Evolutionary conservation across 2,329 filamentous ascomycete species (phyloP), one percentile per base, ranked within the genome.

Genomic region (Pseudogymnoascus sp.): DNA sequence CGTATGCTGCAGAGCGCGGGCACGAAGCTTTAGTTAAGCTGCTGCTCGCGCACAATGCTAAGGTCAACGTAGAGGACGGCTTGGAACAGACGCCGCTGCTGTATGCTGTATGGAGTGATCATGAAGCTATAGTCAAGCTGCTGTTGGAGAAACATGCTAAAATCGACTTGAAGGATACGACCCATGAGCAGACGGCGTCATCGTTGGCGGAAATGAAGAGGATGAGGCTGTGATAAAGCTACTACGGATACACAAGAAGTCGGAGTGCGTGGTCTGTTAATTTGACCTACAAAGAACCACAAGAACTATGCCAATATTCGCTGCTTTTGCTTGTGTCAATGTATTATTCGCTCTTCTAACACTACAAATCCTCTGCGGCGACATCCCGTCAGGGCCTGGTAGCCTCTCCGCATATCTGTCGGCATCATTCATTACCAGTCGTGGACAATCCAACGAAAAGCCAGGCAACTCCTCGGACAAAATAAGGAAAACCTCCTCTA

Each of bases 81-180:
- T 11, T 71, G 28, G 73, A 71, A 0, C 68, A 68, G 16, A 75
- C 73, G 3, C 28, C 48, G 43, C 36, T 61, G 13, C 4, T 6
- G 28, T 31, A 6, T 39, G 62, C 62, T 23, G n/a, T 16, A n/a
- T 8, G 5, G 34, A 4, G 6, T 10, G 34, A 16, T 6, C 3
- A 39, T 3, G 28, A 60, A 39, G 31, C 43, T 54, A 3, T 43
- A 16, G 62, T 14, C 13, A 41, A 31, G 43, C n/a, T 63, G 31
- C 8, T 63, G n/a, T 19, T 37, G 16, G 23, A 43, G 62, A 16
- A 54, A 11, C 31, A 60, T 1, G 28, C 45, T 7, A 36, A 60
- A 60, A 16, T 43, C 13, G 16, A 34, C 25, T 23, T 21, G n/a
- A 60, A 28, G 21, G 23, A n/a, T 28, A 28, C 23, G 16, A 28